Base-by-base conservation (phyloP, 2,329 filamentous ascomycete genomes). In the Diaporthe citri region DNA sequence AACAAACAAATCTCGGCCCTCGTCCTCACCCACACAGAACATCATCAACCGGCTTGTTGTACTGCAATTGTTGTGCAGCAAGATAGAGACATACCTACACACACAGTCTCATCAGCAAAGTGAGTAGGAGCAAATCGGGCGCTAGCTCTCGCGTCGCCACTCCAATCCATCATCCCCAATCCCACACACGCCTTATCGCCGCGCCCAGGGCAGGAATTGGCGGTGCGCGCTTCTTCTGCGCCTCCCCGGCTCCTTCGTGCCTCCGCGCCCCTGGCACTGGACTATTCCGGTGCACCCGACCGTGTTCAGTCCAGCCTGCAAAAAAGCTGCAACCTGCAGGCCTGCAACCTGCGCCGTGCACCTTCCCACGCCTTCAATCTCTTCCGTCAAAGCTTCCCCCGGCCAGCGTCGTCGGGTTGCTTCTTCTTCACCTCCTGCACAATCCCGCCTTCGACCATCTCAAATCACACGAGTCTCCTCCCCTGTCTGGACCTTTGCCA, bases 61-160 rank as follows among this genome's bases (percentile, higher is more conserved):
- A 41, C 48, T 41, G 34, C 64, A 69, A 25, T 69, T 69, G 64
- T 41, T 55, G 64, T 39, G 46, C n/a, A 28, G 22, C 34, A n/a
- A 55, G 22, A 39, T 6, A 17, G 20, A 17, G 3, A 43, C n/a
- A 43, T 20, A 31, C 31, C 3, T 3, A n/a, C 25, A 36, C 10
- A 5, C 36, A 41, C 34, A 17, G 57, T 57, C 13, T 17, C 25
- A 46, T 10, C 17, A n/a, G 25, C n/a, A 34, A 69, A 20, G 64
- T 69, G 48, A 69, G 64, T 55, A 13, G 17, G 22, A 31, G n/a
- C 43, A 34, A 9, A 13, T 39, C 22, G 46, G 39, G n/a, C 46
- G 46, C 46, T 52, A 52, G 64, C 48, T 41, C 64, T 69, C 64
- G 64, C 64, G 46, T 41, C 64, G 64, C 64, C 64, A 69, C 64